phyloP scores from a whole-genome alignment of 768 basidiomycete genomes.

The Tubosaeta sp. region DNA sequence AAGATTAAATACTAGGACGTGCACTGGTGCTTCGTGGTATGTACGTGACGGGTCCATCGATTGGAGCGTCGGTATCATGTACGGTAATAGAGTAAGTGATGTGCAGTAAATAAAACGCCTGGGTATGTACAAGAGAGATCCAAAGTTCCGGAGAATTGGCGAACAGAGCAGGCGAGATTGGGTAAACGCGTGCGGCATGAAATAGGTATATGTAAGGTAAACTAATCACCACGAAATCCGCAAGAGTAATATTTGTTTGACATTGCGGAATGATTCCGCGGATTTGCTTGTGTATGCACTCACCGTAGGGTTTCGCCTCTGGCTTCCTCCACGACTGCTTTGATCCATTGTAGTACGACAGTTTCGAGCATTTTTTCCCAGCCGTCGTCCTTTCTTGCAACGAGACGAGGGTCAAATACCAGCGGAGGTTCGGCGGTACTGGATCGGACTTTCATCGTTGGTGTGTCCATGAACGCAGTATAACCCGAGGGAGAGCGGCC shows the following conservation, averaged over 20 bases:
- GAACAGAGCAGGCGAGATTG: not conserved
- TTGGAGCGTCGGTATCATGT: slow-evolving; percentile 6
- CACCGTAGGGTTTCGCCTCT: slow-evolving; percentile 35
- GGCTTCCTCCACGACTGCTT: slow-evolving; percentile 63
- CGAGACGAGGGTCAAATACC: slow-evolving; percentile 65
- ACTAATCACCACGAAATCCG: slow-evolving; percentile 4
- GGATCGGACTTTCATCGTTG: slow-evolving; percentile 35
- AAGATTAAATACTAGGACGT: not conserved
- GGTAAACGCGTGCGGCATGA: slow-evolving; percentile 1
- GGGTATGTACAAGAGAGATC: slow-evolving; percentile 3
- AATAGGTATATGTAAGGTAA: slow-evolving; percentile 13
- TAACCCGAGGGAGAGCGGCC: slow-evolving; percentile 17
- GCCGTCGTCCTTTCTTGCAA: slow-evolving; percentile 69
- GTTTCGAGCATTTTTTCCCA: slow-evolving; percentile 80
- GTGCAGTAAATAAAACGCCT: slow-evolving; percentile 8
- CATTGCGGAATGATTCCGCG: not conserved
- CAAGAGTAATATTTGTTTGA: not conserved
- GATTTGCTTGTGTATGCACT: slow-evolving; percentile 2
- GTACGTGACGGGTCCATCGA: slow-evolving; percentile 1
- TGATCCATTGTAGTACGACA: slow-evolving; percentile 62
- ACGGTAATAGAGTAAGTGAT: slow-evolving; percentile 11
- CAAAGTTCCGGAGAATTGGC: not conserved
- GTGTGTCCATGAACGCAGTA: slow-evolving; percentile 3
- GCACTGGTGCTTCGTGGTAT: slow-evolving; percentile 3
- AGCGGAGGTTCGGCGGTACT: slow-evolving; percentile 44